A percentile compares a stretch with the other conserved stretches of the same genome.
Conservation (phyloP, 306 rosid species). For the Medicago ruthenica region DNA sequence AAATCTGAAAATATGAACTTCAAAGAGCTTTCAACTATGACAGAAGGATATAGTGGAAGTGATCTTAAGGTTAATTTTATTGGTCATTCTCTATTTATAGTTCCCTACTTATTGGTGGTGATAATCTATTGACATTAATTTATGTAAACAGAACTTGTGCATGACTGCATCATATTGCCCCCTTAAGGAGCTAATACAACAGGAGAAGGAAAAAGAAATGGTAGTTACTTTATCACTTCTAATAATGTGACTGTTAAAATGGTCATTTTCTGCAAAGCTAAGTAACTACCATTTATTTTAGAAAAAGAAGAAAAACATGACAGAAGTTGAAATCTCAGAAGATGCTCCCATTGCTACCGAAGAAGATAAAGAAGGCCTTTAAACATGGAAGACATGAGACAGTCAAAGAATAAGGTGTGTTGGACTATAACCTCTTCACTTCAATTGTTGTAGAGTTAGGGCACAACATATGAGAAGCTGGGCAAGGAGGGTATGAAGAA, state of each 20-base stretch:
- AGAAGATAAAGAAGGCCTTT: constrained; percentile 66
- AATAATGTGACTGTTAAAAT: too few relatives aligned
- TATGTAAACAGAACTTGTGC: constrained; percentile 81
- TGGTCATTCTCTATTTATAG: not conserved
- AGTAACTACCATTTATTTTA: too few relatives aligned
- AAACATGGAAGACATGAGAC: constrained; percentile 86
- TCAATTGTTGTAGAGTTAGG: not conserved
- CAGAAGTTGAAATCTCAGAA: constrained; percentile 56
- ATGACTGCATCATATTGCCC: constrained; percentile 88
- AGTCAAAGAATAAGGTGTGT: constrained; percentile 78
- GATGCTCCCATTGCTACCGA: constrained; percentile 55
- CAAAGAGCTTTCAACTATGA: too few relatives aligned
- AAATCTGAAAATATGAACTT: too few relatives aligned
- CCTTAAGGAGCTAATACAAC: constrained; percentile 78
- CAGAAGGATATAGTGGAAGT: constrained; percentile 92
- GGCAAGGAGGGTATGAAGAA: too few relatives aligned
- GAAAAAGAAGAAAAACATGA: too few relatives aligned
- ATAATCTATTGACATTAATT: constrained; percentile 16
- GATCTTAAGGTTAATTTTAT: constrained; percentile 81
- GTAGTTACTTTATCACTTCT: too few relatives aligned
- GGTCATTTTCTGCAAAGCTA: too few relatives aligned
- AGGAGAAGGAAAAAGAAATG: constrained; percentile 77
- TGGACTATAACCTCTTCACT: not conserved
- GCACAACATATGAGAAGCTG: too few relatives aligned
- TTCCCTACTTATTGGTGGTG: constrained; percentile 20